Percentiles rank a stretch among this genome's conserved stretches.
These are phyloP conservation scores for Kwoniella shivajii DNA, from an alignment of 1,284 basidiomycete genomes.

Conservation along the genomic window DNA sequence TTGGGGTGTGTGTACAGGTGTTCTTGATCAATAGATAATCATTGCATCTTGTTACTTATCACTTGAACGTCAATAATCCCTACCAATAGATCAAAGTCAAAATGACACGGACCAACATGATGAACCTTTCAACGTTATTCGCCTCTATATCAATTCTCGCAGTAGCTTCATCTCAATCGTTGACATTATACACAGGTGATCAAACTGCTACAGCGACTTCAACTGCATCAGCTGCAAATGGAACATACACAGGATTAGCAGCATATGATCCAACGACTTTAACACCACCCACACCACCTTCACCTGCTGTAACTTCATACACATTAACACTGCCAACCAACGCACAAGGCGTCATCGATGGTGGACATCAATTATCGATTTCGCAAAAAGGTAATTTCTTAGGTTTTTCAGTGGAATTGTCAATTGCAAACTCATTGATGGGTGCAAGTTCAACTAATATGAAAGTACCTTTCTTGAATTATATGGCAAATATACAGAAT, in stretches of 20 bases:
- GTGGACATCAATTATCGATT: constrained; percentile 51
- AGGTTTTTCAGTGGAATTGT: constrained; percentile 73
- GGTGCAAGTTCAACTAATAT: constrained; percentile 55
- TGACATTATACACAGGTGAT: constrained; percentile 35
- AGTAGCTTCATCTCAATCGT: constrained; percentile 8
- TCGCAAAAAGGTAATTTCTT: constrained; percentile 64
- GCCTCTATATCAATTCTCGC: constrained; percentile 11
- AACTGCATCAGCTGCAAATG: constrained; percentile 22
- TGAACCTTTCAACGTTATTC: neutral
- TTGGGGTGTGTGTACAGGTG: too few relatives aligned
- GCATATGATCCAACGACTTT: constrained; percentile 47
- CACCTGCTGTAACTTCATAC: constrained; percentile 31
- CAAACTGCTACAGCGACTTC: constrained; percentile 11
- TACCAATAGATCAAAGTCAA: neutral
- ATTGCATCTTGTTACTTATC: too few relatives aligned
- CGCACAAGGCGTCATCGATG: constrained; percentile 20
- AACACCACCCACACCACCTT: constrained; percentile 37
- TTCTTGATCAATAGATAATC: too few relatives aligned
- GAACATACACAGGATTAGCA: constrained; percentile 38
- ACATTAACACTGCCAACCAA: constrained; percentile 30
- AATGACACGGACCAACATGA: neutral
- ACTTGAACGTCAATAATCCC: too few relatives aligned
- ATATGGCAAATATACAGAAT: constrained; percentile 65
- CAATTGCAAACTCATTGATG: constrained; percentile 65
- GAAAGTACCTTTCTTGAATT: constrained; percentile 68